phyloP scores from a whole-genome alignment of 192 early-diverging fungal species.

The Coemansia reversa region DNA sequence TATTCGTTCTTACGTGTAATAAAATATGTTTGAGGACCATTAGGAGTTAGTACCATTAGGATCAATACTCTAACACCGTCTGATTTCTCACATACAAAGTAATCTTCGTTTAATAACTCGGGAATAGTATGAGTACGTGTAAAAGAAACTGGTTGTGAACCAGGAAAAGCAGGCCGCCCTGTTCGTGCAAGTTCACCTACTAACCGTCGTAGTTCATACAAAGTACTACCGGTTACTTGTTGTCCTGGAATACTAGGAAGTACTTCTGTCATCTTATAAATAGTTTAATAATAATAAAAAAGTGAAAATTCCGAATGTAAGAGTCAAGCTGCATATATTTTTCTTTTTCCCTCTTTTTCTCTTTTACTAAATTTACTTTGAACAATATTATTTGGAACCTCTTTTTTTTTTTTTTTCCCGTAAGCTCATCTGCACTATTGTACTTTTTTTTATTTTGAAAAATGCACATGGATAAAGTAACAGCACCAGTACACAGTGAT shows the following conservation, averaged over 20 bases:
- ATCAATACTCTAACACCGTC: constrained; percentile 73
- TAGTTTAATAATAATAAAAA: not conserved
- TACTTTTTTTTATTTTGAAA: too few species aligned
- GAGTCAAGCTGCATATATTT: not conserved
- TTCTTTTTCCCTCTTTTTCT: too few species aligned
- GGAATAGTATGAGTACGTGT: constrained; percentile 12
- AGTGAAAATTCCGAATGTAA: too few species aligned
- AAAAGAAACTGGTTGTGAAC: constrained; percentile 46
- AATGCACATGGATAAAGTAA: not conserved
- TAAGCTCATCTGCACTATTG: too few species aligned
- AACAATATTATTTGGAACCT: too few species aligned
- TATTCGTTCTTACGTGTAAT: constrained; percentile 80
- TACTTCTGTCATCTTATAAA: constrained; percentile 16
- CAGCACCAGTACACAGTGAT: not conserved
- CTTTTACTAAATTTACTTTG: too few species aligned
- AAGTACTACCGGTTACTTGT: not conserved
- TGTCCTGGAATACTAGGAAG: constrained; percentile 26
- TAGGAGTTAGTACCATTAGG: constrained; percentile 12
- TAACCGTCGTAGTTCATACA: constrained; percentile 12
- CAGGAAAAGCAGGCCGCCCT: constrained; percentile 16
- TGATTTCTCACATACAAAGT: constrained; percentile 81
- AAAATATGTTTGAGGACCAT: constrained; percentile 9
- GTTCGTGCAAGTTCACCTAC: constrained; percentile 12
- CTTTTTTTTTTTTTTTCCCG: too few species aligned
- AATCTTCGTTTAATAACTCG: constrained; percentile 38